Evolutionary conservation across 1,139 yeast species (phyloP).

Genomic region (Sugiyamaella neomexicana): DNA sequence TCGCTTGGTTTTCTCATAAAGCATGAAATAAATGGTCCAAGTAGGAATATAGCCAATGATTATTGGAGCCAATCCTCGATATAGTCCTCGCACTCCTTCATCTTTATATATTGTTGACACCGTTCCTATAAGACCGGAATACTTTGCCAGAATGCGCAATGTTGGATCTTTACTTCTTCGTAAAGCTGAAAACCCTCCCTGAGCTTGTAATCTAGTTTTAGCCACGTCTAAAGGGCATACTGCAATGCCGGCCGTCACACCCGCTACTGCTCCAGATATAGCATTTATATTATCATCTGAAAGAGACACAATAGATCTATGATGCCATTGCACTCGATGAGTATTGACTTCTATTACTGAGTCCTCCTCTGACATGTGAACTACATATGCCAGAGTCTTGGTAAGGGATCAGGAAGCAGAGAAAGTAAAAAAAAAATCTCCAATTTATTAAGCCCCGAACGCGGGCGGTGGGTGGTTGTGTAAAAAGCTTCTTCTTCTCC

Average conservation of each 20-base stretch:
- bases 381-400: constrained; percentile 1
- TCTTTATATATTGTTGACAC: constrained; percentile 62
- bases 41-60: constrained; percentile 94
- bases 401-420: no score
- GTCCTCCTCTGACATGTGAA: constrained; percentile 17
- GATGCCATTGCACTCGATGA: constrained; percentile 15
- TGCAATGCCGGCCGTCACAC: constrained; percentile 81
- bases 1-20: constrained; percentile 75
- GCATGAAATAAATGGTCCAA: constrained; percentile 93
- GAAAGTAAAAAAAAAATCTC: background rate
- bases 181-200: constrained; percentile 56
- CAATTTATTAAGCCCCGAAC: no score
- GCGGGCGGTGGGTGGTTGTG: no score
- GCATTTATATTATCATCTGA: constrained; percentile 52
- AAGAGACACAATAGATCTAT: constrained; percentile 8
- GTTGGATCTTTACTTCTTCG: constrained; percentile 20
- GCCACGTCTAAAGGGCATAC: constrained; percentile 96
- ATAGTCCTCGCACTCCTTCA: constrained; percentile 82
- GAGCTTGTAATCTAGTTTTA: constrained; percentile 93
- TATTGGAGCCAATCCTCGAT: constrained; percentile 88
- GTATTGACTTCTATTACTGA: constrained; percentile 16
- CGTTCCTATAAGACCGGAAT: constrained; percentile 61
- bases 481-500: no score
- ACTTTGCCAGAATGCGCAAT: constrained; percentile 37
- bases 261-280: constrained; percentile 85